Evolutionary conservation across 805 yeast species (phyloP), one percentile per base, ranked within the genome.

Genomic region (Pichia rugopelliculosa): DNA sequence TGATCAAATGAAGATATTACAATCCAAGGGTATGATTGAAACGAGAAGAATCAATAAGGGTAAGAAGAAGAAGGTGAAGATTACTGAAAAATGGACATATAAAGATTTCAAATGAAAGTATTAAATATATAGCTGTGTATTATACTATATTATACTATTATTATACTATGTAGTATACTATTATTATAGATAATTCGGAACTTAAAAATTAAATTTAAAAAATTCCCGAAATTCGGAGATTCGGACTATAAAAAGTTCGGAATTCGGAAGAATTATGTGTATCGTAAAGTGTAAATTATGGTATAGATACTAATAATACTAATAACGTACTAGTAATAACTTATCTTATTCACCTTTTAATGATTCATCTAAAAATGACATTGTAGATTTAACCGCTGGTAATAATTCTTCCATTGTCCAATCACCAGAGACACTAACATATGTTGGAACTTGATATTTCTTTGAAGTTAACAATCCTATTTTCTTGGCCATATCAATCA

Each of bases 81-180:
- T 84, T 52, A 85, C 95, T 26, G 96, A 91, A 66, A 91, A 90
- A 69, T 88, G 95, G 95, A 77, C 90, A 30, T 87, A 85, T 69
- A 91, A 91, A 70, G 95, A 91, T 68, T 87, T 86, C 61, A 82
- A 83, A 68, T 83, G n/a, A n/a, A n/a, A 71, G 26, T 9, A 1
- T 2, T 22, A 6, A 15, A 9, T 44, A 34, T 30, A 22, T 23
- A 23, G 24, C 25, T 37, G 12, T 36, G 34, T 36, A 36, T 33
- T 25, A 30, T 52, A 47, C 8, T 44, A 48, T 21, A 39, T 51
- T 26, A 42, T 12, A 27, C 60, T 30, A 47, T 30, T 9, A n/a
- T n/a, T n/a, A n/a, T n/a, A n/a, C n/a, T n/a, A n/a, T n/a, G n/a
- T n/a, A n/a, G n/a, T n/a, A n/a, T n/a, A n/a, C n/a, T n/a, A n/a